A percentile compares a stretch with the other conserved stretches of the same genome.
Evolutionary conservation across 2,329 filamentous ascomycete genomes (phyloP).

Genomic region (Cladorrhinum sp.): DNA sequence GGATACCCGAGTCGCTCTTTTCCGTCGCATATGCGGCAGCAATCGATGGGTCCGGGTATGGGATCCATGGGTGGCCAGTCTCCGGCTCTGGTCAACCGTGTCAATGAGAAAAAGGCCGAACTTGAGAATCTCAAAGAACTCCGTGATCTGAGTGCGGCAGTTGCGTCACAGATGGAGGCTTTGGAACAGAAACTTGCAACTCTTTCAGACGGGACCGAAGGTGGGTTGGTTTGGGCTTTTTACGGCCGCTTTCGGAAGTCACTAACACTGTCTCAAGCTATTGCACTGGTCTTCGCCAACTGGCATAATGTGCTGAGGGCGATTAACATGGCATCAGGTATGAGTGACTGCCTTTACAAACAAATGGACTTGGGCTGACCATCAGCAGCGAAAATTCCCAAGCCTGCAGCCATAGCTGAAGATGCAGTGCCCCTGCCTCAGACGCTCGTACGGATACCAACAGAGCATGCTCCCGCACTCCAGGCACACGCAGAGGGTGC

Average conservation of each 20-base stretch:
- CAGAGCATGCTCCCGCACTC: slow-evolving; percentile 67
- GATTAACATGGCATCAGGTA: slow-evolving; percentile 84
- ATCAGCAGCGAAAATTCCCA: slow-evolving; percentile 64
- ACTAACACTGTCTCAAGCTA: slow-evolving; percentile 50
- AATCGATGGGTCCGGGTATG: slow-evolving; percentile 49
- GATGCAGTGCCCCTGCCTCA: slow-evolving; percentile 61
- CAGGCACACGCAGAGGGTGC: slow-evolving; percentile 58
- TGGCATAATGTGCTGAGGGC: slow-evolving; percentile 85
- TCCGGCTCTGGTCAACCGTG: slow-evolving; percentile 67
- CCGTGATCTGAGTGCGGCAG: slow-evolving; percentile 72
- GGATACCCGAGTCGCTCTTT: slow-evolving; percentile 56
- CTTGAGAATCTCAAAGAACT: slow-evolving; percentile 75
- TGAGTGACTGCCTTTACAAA: slow-evolving; percentile 30
- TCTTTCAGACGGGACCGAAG: slow-evolving; percentile 77
- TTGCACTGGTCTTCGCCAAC: slow-evolving; percentile 79
- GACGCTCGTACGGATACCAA: slow-evolving; percentile 80
- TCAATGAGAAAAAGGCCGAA: slow-evolving; percentile 83
- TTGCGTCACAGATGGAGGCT: slow-evolving; percentile 79
- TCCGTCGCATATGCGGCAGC: slow-evolving; percentile 65
- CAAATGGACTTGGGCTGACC: slow-evolving; percentile 17
- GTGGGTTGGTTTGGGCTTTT: slow-evolving; percentile 39
- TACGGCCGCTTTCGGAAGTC: neutral
- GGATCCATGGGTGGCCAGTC: slow-evolving; percentile 56
- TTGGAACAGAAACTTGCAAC: slow-evolving; percentile 75
- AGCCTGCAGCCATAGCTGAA: slow-evolving; percentile 47